These are phyloP conservation scores for Cutaneotrichosporon spelunceum DNA, from an alignment of 1,284 basidiomycete genomes.

Conservation along the genomic window DNA sequence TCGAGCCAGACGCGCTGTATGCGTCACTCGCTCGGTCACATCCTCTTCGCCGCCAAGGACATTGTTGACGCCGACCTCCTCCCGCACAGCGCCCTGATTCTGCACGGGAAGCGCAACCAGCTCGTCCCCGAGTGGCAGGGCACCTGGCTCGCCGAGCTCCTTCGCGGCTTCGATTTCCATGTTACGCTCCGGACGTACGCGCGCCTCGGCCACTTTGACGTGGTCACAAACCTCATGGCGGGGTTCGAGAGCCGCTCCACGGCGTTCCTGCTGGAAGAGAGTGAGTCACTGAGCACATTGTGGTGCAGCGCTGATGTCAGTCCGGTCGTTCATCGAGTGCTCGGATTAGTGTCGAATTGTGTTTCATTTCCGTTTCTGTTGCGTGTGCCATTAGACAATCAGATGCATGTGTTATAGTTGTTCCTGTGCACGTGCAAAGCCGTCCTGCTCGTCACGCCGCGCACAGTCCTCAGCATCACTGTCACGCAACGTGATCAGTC, in stretches of 20 bases:
- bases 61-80: slow-evolving; percentile 46
- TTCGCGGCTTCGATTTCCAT: slow-evolving; percentile 49
- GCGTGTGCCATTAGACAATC: not conserved
- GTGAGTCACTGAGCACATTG: slow-evolving; percentile 18
- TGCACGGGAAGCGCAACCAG: slow-evolving; percentile 40
- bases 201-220: slow-evolving; percentile 46
- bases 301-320: slow-evolving; percentile 5
- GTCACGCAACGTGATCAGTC: no score
- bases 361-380: not conserved
- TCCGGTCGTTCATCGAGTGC: slow-evolving; percentile 14
- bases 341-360: not conserved
- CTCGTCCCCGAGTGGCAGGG: slow-evolving; percentile 48
- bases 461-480: no score
- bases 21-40: slow-evolving; percentile 49
- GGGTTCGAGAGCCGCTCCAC: slow-evolving; percentile 31
- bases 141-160: slow-evolving; percentile 48
- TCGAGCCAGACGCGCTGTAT: slow-evolving; percentile 49
- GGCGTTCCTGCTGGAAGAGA: slow-evolving; percentile 26
- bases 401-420: slow-evolving; percentile 7
- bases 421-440: not conserved
- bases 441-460: no score
- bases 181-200: slow-evolving; percentile 47
- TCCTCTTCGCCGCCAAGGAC: slow-evolving; percentile 49
- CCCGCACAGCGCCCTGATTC: slow-evolving; percentile 46
- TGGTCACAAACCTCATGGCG: slow-evolving; percentile 40